Conservation (phyloP, 345 rosid genomes). For the Bruguiera parviflora region DNA sequence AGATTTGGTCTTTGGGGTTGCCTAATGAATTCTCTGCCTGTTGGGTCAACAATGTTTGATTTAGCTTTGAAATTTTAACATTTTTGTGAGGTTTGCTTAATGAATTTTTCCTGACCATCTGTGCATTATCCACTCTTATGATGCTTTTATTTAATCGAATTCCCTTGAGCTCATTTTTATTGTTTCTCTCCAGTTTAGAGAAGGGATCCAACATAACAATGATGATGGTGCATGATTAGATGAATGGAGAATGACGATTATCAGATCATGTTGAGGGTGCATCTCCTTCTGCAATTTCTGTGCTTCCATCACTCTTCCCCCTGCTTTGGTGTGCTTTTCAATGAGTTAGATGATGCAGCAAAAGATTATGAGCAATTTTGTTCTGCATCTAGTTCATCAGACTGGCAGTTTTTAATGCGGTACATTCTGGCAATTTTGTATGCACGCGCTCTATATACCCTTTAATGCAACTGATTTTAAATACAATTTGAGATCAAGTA, state of each 20-base stretch:
- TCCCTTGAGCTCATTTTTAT: neutral
- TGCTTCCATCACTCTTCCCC: neutral
- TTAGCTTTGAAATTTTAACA: neutral
- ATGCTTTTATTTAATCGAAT: neutral
- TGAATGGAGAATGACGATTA: neutral
- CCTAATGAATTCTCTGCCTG: neutral
- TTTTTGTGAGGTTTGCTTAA: no score
- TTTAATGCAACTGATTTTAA: no score
- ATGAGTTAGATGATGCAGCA: neutral
- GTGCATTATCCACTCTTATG: neutral
- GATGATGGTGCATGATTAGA: neutral
- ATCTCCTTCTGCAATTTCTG: neutral
- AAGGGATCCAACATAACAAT: slow-evolving; percentile 7
- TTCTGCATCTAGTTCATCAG: no score
- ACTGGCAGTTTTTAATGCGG: no score
- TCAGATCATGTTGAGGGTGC: neutral
- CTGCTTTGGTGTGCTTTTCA: neutral
- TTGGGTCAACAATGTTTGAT: neutral
- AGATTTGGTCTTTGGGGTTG: neutral
- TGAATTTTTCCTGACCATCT: neutral
- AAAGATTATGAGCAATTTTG: neutral
- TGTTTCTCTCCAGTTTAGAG: slow-evolving; percentile 2
- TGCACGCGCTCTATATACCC: no score
- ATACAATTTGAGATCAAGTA: no score
- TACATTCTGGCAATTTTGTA: no score